Evolutionary conservation across 1,284 basidiomycete species (phyloP).

Genomic region (Naganishia sp.): DNA sequence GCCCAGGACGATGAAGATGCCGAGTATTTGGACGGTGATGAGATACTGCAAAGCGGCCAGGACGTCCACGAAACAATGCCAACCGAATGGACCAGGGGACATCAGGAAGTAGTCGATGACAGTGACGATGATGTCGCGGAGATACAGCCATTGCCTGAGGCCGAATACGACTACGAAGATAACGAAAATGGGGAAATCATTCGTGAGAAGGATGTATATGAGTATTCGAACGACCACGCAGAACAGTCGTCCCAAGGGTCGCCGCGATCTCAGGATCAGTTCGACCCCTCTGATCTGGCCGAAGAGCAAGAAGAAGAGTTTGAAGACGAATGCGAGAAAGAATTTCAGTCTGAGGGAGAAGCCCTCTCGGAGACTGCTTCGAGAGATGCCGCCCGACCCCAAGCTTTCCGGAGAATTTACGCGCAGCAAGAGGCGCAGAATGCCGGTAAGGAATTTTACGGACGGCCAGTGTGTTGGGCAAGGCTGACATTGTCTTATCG

Average conservation of each 20-base stretch:
- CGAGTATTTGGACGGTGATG: neutral
- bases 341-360: neutral
- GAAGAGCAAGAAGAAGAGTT: neutral
- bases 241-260: too few species aligned
- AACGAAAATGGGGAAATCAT: too few species aligned
- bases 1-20: neutral
- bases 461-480: neutral
- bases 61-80: too few species aligned
- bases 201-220: too few species aligned
- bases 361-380: too few species aligned
- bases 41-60: too few species aligned
- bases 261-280: neutral
- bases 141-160: too few species aligned
- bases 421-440: neutral
- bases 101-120: neutral
- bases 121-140: slow-evolving; percentile 14
- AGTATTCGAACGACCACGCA: neutral
- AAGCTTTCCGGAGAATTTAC: neutral
- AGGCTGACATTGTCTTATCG: too few species aligned
- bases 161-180: too few species aligned
- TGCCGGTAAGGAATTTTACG: neutral
- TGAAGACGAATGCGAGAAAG: slow-evolving; percentile 24
- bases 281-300: neutral
- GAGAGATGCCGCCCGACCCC: neutral
- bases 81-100: neutral